These are phyloP conservation scores for Rutstroemia sydowiana DNA, from an alignment of 2,329 filamentous ascomycete species.

Conservation along the genomic window DNA sequence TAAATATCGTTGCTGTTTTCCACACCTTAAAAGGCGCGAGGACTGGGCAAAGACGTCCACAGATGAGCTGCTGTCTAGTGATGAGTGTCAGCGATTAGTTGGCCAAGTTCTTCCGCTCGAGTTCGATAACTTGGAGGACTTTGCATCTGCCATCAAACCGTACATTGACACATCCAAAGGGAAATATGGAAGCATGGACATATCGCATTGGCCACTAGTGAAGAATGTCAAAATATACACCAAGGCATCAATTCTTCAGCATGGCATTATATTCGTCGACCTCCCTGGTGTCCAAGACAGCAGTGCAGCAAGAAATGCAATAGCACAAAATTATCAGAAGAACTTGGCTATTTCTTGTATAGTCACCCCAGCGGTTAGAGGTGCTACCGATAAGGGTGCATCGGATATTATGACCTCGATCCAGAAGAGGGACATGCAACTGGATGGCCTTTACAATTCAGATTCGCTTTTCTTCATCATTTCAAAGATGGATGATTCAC, in stretches of 20 bases:
- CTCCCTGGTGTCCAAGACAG: conserved; percentile 19
- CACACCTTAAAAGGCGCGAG: conserved; percentile 28
- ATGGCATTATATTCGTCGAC: conserved; percentile 18
- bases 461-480: conserved; percentile 18
- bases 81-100: background rate
- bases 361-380: conserved; percentile 12
- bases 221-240: conserved; percentile 14
- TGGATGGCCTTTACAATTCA: conserved; percentile 15
- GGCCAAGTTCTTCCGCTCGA: conserved; percentile 29
- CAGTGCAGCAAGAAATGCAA: conserved; percentile 14
- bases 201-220: conserved; percentile 19
- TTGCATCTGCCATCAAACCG: too few species aligned
- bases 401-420: conserved; percentile 15
- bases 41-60: too few species aligned
- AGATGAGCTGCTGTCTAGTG: too few species aligned
- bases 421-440: conserved; percentile 12
- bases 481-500: conserved; percentile 11
- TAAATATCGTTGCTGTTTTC: too few species aligned
- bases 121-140: too few species aligned
- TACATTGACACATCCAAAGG: conserved; percentile 4
- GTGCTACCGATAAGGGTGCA: conserved; percentile 10
- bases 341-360: conserved; percentile 17
- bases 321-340: conserved; percentile 15
- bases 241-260: conserved; percentile 10
- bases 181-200: background rate